These are phyloP conservation scores for Lagenaria siceraria DNA, from an alignment of 306 rosid genomes.

Conservation along the genomic window DNA sequence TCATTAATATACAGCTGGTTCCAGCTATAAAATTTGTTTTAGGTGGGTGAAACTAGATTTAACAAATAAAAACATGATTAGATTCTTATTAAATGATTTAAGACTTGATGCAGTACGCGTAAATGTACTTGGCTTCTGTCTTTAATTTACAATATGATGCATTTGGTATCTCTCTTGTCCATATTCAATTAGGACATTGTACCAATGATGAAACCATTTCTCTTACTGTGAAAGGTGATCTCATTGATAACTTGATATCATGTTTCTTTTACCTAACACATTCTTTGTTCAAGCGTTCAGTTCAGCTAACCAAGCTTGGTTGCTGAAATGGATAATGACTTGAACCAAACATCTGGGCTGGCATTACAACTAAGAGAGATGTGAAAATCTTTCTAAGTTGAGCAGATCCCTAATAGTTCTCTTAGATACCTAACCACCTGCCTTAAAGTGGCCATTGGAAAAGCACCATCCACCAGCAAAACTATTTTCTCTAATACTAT, in stretches of 20 bases:
- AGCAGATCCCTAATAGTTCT: not conserved
- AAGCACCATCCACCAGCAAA: not conserved
- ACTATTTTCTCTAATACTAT: not conserved
- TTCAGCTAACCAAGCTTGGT: slow-evolving; percentile 1
- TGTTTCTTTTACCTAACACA: not conserved
- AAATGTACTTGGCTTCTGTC: not conserved
- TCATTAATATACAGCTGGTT: not conserved
- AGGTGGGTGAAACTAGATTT: not conserved
- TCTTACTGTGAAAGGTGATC: not conserved
- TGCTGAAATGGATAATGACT: not conserved
- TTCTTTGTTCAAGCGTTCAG: not conserved
- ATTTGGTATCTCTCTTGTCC: not conserved
- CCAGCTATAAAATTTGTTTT: not conserved
- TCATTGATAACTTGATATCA: not conserved
- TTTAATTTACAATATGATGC: not conserved
- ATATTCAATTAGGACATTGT: not conserved
- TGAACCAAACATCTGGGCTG: not conserved
- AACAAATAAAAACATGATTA: not conserved
- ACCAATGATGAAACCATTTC: not conserved
- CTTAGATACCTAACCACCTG: not conserved
- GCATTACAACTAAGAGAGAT: not conserved
- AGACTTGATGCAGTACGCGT: not conserved
- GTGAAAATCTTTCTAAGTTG: not conserved
- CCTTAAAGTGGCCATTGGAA: not conserved
- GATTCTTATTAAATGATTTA: not conserved